These are phyloP conservation scores for Eucalyptus melliodora DNA, from an alignment of 345 rosid species.

Conservation along the genomic window DNA sequence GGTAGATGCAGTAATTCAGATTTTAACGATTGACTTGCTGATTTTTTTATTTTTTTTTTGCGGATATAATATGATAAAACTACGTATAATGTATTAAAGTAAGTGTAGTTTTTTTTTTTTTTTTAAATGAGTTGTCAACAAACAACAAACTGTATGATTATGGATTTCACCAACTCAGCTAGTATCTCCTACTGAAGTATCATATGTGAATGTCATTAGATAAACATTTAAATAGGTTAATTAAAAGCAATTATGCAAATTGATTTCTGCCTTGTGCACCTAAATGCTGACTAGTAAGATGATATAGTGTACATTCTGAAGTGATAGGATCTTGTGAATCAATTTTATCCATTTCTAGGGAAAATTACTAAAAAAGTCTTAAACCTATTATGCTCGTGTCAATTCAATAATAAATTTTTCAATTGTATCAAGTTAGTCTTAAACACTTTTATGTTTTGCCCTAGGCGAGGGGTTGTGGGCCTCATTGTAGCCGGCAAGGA, in stretches of 20 bases:
- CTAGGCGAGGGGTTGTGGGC: too few relatives aligned
- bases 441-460: too few relatives aligned
- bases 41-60: not conserved
- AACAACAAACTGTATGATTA: not conserved
- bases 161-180: not conserved
- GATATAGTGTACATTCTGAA: not conserved
- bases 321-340: not conserved
- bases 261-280: not conserved
- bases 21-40: not conserved
- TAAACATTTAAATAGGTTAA: not conserved
- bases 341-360: not conserved
- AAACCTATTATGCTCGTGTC: too few relatives aligned
- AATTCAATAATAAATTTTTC: too few relatives aligned
- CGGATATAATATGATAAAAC: not conserved
- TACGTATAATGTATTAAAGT: not conserved
- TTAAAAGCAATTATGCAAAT: not conserved
- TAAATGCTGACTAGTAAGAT: not conserved
- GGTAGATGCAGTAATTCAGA: not conserved
- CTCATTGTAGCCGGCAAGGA: too few relatives aligned
- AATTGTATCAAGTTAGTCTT: too few relatives aligned
- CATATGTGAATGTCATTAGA: not conserved
- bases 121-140: not conserved
- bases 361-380: not conserved
- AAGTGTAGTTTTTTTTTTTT: not conserved
- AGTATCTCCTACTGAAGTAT: not conserved